Evolutionary conservation across 805 yeast species (phyloP).

Genomic region (Kazachstania martiniae): DNA sequence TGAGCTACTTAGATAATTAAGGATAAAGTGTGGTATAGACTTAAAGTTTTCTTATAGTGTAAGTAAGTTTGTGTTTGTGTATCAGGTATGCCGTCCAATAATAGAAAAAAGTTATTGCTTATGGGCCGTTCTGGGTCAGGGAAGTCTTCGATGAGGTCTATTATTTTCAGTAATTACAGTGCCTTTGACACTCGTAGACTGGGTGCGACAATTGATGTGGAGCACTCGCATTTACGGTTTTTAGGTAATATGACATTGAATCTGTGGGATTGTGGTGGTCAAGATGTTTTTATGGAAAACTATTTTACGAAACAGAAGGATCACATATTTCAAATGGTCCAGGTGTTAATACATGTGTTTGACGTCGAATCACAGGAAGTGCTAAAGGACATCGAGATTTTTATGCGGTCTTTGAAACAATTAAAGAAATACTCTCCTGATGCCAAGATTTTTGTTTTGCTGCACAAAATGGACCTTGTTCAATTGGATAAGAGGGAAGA

Average conservation of each 20-base stretch:
- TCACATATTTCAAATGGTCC: conserved; percentile 91
- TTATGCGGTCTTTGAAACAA: conserved; percentile 71
- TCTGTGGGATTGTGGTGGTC: conserved; percentile 98
- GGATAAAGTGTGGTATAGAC: too few species aligned
- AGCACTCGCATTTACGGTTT: conserved; percentile 86
- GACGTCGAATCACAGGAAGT: conserved; percentile 91
- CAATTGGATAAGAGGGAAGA: conserved; percentile 78
- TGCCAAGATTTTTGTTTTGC: conserved; percentile 80
- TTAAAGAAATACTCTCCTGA: conserved; percentile 77
- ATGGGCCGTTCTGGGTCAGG: conserved; percentile 97
- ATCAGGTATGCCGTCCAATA: too few species aligned
- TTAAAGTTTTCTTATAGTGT: too few species aligned
- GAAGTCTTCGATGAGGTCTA: conserved; percentile 93
- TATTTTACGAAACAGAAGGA: conserved; percentile 81
- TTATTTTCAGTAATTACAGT: conserved; percentile 88
- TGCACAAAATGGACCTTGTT: conserved; percentile 95
- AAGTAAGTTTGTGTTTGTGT: too few species aligned
- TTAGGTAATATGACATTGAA: conserved; percentile 91
- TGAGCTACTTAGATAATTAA: too few species aligned
- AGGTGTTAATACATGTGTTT: conserved; percentile 89
- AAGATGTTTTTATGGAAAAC: conserved; percentile 92
- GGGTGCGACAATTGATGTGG: conserved; percentile 98
- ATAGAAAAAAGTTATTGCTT: conserved; percentile 50
- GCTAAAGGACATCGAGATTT: conserved; percentile 86
- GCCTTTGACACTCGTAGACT: conserved; percentile 92